phyloP scores from a whole-genome alignment of 306 rosid genomes.

The Rosa persica region DNA sequence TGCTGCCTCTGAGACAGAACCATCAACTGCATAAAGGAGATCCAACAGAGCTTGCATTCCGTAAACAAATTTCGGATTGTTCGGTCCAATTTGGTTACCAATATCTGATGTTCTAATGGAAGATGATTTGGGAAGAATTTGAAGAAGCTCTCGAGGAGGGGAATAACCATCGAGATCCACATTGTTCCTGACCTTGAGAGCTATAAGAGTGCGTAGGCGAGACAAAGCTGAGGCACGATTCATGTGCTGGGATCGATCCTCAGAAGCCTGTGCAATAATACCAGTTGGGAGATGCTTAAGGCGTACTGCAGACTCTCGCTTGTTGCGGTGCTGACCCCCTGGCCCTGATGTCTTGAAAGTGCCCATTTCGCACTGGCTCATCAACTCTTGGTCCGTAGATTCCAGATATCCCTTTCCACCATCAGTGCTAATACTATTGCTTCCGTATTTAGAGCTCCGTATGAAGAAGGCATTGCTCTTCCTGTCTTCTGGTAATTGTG shows the following conservation, averaged over 20 bases:
- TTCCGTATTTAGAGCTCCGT: slow-evolving; percentile 21
- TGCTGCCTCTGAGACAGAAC: slow-evolving; percentile 79
- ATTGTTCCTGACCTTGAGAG: slow-evolving; percentile 71
- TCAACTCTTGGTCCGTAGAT: slow-evolving; percentile 69
- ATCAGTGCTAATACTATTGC: background rate
- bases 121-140: slow-evolving; percentile 77
- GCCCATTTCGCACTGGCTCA: slow-evolving; percentile 73
- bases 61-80: slow-evolving; percentile 65
- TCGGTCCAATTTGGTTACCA: slow-evolving; percentile 86
- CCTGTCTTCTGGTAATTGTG: slow-evolving; percentile 2
- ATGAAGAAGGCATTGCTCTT: slow-evolving; percentile 14
- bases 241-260: slow-evolving; percentile 93
- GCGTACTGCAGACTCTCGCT: slow-evolving; percentile 87
- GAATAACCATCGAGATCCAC: slow-evolving; percentile 68
- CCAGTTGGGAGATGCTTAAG: slow-evolving; percentile 87
- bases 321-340: slow-evolving; percentile 97
- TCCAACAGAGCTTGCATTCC: slow-evolving; percentile 97
- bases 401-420: slow-evolving; percentile 48
- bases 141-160: slow-evolving; percentile 78
- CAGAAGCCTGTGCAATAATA: slow-evolving; percentile 81
- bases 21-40: slow-evolving; percentile 72
- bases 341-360: slow-evolving; percentile 84
- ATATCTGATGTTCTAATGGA: slow-evolving; percentile 64
- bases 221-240: slow-evolving; percentile 78
- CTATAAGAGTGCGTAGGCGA: slow-evolving; percentile 80